Evolutionary conservation across 2,329 filamentous ascomycete species (phyloP).

Genomic region (Purpureocillium takamizusanense): DNA sequence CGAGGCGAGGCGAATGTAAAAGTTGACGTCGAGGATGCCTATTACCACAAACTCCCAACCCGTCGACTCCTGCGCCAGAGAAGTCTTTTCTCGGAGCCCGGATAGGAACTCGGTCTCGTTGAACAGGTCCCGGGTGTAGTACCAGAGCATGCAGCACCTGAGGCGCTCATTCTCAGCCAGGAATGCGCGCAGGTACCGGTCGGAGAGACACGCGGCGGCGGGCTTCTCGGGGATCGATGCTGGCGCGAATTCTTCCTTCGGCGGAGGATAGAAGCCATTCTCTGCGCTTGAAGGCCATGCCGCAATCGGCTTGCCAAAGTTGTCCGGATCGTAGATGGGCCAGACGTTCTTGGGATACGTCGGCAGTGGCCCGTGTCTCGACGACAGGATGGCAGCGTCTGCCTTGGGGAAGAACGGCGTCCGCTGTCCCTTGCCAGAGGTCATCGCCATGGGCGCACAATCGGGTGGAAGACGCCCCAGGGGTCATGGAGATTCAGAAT

Average conservation of each 20-base stretch:
- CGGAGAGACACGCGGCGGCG: not conserved
- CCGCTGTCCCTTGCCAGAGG: no score
- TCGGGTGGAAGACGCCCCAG: no score
- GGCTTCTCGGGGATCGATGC: constrained; percentile 7
- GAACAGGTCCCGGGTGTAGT: constrained; percentile 30
- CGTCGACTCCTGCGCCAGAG: constrained; percentile 28
- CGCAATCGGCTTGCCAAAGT: no score
- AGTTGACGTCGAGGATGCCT: constrained; percentile 31
- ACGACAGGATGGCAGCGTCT: no score
- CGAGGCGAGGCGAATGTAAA: constrained; percentile 31
- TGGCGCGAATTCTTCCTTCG: constrained; percentile 5
- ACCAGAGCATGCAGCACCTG: constrained; percentile 28
- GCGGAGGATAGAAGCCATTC: not conserved
- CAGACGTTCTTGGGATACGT: no score
- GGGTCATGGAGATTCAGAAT: no score
- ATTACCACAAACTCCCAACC: constrained; percentile 37
- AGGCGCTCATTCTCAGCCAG: constrained; percentile 18
- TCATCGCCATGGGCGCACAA: no score
- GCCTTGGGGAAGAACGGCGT: no score
- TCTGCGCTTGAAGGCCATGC: no score
- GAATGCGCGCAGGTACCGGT: constrained; percentile 13
- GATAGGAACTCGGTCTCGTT: constrained; percentile 29
- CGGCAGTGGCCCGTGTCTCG: no score
- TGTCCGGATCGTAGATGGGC: no score
- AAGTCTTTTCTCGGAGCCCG: constrained; percentile 30